These are phyloP conservation scores for Psilocybe tampanensis DNA, from an alignment of 768 basidiomycete species.

Conservation along the genomic window DNA sequence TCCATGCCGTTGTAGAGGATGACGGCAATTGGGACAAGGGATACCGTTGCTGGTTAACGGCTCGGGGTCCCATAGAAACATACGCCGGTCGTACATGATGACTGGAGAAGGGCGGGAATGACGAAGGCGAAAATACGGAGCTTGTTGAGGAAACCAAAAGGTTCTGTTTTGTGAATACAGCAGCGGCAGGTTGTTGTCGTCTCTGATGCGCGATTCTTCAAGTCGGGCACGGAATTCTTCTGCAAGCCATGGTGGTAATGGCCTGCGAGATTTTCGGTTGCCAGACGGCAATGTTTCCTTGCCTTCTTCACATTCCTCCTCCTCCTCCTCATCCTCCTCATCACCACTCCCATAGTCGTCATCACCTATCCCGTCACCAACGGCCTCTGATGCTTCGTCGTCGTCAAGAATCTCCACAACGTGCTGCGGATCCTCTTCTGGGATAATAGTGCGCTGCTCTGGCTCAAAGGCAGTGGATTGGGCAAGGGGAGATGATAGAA, in stretches of 20 bases:
- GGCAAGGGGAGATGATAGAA: background rate
- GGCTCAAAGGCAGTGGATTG: too few species aligned
- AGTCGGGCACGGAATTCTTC: conserved; percentile 3
- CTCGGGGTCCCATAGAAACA: conserved; percentile 15
- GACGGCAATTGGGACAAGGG: conserved; percentile 9
- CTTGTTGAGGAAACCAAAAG: conserved; percentile 10
- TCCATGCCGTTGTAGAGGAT: conserved; percentile 1
- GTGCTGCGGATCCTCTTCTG: conserved; percentile 9
- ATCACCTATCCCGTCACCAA: too few species aligned
- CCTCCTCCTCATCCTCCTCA: conserved; percentile 2
- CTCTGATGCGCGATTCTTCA: background rate
- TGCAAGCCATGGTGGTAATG: conserved; percentile 6
- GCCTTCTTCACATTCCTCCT: background rate
- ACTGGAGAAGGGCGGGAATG: background rate
- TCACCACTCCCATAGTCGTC: background rate
- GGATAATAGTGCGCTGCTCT: conserved; percentile 1
- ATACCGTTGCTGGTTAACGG: background rate
- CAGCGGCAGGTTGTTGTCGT: conserved; percentile 5
- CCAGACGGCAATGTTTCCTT: background rate
- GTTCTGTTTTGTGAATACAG: conserved; percentile 10
- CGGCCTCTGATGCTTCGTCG: conserved; percentile 4
- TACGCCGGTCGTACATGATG: conserved; percentile 3
- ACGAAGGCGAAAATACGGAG: conserved; percentile 11
- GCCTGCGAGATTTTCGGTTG: background rate
- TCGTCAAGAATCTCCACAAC: background rate